Conservation (phyloP, 2,329 filamentous ascomycete species). For the Trichophyton schoenleinii region DNA sequence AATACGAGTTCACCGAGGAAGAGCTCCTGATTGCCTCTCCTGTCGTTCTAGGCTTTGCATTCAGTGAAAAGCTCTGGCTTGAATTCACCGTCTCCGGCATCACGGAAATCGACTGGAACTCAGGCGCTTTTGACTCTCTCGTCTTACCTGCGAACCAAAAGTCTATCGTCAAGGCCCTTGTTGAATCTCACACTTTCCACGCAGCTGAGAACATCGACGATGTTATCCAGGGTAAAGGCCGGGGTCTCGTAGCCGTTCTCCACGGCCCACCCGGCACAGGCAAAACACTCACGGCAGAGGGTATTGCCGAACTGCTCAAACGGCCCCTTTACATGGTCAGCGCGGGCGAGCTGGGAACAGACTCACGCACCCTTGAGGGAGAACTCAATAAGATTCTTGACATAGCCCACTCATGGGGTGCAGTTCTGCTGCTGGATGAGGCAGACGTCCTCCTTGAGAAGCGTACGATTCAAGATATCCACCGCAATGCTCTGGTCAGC, state of each 20-base stretch:
- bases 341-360: slow-evolving; percentile 69
- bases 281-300: slow-evolving; percentile 78
- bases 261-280: slow-evolving; percentile 79
- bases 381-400: slow-evolving; percentile 76
- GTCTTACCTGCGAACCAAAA: slow-evolving; percentile 56
- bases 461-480: slow-evolving; percentile 68
- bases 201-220: slow-evolving; percentile 72
- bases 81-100: slow-evolving; percentile 73
- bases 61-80: slow-evolving; percentile 80
- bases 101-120: slow-evolving; percentile 72
- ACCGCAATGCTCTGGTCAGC: slow-evolving; percentile 72
- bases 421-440: slow-evolving; percentile 73
- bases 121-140: slow-evolving; percentile 66
- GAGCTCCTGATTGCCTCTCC: slow-evolving; percentile 75
- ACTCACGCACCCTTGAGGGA: slow-evolving; percentile 58
- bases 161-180: slow-evolving; percentile 63
- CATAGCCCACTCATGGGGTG: slow-evolving; percentile 75
- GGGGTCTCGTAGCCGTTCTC: slow-evolving; percentile 68
- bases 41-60: slow-evolving; percentile 74
- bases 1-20: slow-evolving; percentile 59
- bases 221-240: slow-evolving; percentile 71
- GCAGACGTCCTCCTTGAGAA: slow-evolving; percentile 76
- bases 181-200: slow-evolving; percentile 73
- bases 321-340: slow-evolving; percentile 75
- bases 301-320: slow-evolving; percentile 69